Base-by-base conservation (phyloP, 2,329 filamentous ascomycete genomes). In the Aureobasidium sp. region DNA sequence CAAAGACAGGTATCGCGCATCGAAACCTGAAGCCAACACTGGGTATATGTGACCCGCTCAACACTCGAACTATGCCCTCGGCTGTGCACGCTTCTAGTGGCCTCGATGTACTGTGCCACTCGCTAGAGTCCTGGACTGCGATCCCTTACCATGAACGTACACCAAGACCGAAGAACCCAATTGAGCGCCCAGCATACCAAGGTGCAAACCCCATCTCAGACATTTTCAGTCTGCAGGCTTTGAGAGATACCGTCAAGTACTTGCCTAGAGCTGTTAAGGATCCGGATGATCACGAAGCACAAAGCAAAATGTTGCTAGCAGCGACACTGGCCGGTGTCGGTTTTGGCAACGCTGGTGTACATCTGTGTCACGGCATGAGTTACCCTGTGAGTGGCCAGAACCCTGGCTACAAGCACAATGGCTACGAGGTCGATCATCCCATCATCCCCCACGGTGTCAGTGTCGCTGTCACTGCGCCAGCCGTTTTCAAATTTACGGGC, bases 381-480 rank as follows among this genome's bases (percentile, higher is more conserved):
- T 98, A 98, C 66, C 93, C 93, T 16, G 95, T 98, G 64, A 95
- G 89, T 0, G 88, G 90, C 25, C 90, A 96, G 67, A 98, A 98
- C 67, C 88, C 88, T 0, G 85, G 86, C 4, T 97, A 97, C 72
- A 84, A 83, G 63, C 93, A 98, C 66, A 70, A 78, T 0, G 93
- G 93, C n/a, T 98, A 98, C 69, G 74, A 84, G 2, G 83, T 95
- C 6, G 71, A 80, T 22, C 68, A 78, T 25, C 82, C 87, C 8
- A 86, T 98, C 62, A 97, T 98, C 64, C 93, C 93, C 0, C 93
- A 98, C 68, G 93, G 93, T 50, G 93, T 98, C 21, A 91, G 86
- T 1, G 93, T 98, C 1, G 93, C 90, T 3, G 91, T 97, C 6
- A 91, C 89, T 0, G 89, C 91, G 0, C 91, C 93, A 0, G 87